Base-by-base conservation (phyloP, 192 early-diverging fungal species). In the Obelidium mucronatum region DNA sequence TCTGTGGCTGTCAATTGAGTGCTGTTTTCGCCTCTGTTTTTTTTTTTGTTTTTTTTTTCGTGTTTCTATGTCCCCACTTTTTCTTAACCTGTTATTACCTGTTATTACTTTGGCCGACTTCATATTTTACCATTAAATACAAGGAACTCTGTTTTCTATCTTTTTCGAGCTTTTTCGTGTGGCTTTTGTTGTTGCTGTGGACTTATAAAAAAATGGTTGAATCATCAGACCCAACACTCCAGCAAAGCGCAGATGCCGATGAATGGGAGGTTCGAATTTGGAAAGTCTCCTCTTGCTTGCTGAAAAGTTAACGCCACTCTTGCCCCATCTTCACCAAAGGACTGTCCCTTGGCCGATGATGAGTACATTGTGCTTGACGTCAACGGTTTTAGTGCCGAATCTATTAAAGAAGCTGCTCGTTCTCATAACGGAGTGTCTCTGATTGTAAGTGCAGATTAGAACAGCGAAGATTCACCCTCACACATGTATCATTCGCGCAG, bases 311-410 rank as follows among this genome's bases (percentile, higher is more conserved):
- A 19, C 19, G 44, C 44, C 44, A n/a, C n/a, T n/a, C n/a, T n/a
- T n/a, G n/a, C n/a, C n/a, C 28, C 1, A 31, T 62, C 17, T 26
- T 31, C 17, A 31, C 22, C 26, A n/a, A 6, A 56, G 34, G 73
- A 75, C 73, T 64, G 60, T 51, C 61, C 44, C n/a, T 37, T 68
- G 19, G 66, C 75, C n/a, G 52, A 42, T 26, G 67, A 24, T 3
- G 28, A 28, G n/a, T 76, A 40, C 31, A 40, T 68, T 4, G 65
- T 76, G 48, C 8, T 76, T 63, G 75, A 76, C 52, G 31, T 76
- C 26, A n/a, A 19, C 13, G 65, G 64, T 1, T 33, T 76, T 28
- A 31, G 31, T 19, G 17, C 51, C 11, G 75, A 76, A 6, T 36
- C 30, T 3, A 48, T 68, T 13, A 66, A 68, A 33, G 35, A 52